A percentile compares a stretch with the other conserved stretches of the same genome.
Evolutionary conservation across 441 rosid genomes (phyloP).

Genomic region (Brassica hybrid): DNA sequence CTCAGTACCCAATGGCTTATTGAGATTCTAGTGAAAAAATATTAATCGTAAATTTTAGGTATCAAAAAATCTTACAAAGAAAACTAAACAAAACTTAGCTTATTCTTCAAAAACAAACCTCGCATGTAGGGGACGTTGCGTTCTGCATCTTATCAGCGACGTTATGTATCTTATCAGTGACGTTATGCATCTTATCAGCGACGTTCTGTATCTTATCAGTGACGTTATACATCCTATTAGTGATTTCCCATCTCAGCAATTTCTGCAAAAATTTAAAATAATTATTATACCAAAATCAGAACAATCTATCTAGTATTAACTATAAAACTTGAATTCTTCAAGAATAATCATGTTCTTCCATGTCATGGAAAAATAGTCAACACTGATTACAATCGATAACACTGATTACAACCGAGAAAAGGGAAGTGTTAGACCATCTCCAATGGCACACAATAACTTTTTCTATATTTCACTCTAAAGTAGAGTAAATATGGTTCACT

Average conservation of each 20-base stretch:
- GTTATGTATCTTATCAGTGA: slow-evolving; percentile 31
- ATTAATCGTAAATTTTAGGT: neutral
- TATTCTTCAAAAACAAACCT: slow-evolving; percentile 53
- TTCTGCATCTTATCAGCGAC: slow-evolving; percentile 36
- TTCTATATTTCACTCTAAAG: too few relatives aligned
- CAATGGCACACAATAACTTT: too few relatives aligned
- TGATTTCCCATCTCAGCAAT: slow-evolving; percentile 54
- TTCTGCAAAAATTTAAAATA: slow-evolving; percentile 57
- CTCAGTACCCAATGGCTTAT: slow-evolving; percentile 54
- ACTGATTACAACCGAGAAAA: too few relatives aligned
- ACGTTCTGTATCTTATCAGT: slow-evolving; percentile 34
- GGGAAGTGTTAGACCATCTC: too few relatives aligned
- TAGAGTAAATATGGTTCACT: too few relatives aligned
- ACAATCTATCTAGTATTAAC: neutral
- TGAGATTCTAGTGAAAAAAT: slow-evolving; percentile 34
- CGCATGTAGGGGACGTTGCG: slow-evolving; percentile 47
- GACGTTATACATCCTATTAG: slow-evolving; percentile 33
- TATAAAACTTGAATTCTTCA: neutral
- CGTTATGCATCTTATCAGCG: slow-evolving; percentile 32
- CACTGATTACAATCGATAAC: too few relatives aligned
- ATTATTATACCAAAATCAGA: neutral
- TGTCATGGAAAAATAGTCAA: neutral
- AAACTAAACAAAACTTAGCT: neutral
- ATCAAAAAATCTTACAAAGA: neutral
- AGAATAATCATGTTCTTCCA: neutral